phyloP scores from a whole-genome alignment of 139 green algal genomes.

The Closterium sp. region DNA sequence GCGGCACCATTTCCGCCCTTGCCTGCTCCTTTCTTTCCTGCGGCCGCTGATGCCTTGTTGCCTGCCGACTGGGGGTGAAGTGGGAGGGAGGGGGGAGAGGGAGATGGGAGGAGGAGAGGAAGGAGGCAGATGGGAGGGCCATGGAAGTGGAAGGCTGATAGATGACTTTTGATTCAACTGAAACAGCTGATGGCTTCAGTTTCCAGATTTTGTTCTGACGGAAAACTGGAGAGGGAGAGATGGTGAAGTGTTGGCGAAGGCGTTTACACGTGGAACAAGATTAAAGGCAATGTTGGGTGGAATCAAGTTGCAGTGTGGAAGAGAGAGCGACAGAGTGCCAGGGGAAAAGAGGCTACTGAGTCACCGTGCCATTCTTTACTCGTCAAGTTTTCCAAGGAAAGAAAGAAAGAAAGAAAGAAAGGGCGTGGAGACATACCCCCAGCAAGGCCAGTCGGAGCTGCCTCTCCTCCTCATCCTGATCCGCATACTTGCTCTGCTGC shows the following conservation, averaged over 20 bases:
- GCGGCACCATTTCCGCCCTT: not conserved
- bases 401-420: not conserved
- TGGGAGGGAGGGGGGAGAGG: not conserved
- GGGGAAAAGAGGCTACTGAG: not conserved
- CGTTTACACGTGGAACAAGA: too few species aligned
- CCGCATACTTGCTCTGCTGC: constrained; percentile 78
- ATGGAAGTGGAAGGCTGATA: not conserved
- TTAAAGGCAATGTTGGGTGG: not conserved
- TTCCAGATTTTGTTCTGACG: not conserved
- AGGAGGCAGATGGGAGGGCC: not conserved
- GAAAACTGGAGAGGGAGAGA: not conserved
- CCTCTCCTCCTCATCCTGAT: constrained; percentile 91
- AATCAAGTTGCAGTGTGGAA: not conserved
- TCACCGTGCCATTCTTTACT: too few species aligned
- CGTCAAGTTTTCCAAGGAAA: too few species aligned
- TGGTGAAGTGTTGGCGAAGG: too few species aligned
- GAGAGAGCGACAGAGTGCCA: not conserved
- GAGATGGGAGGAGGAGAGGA: not conserved
- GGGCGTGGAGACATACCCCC: constrained; percentile 5
- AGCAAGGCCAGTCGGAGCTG: constrained; percentile 71
- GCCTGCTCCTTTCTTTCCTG: not conserved
- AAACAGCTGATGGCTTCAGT: too few species aligned
- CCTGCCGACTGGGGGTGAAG: not conserved
- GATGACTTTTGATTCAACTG: too few species aligned
- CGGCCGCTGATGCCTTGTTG: not conserved